Evolutionary conservation across 2,329 filamentous ascomycete genomes (phyloP), one percentile per base, ranked within the genome.

Genomic region (Knoxdaviesia proteae): DNA sequence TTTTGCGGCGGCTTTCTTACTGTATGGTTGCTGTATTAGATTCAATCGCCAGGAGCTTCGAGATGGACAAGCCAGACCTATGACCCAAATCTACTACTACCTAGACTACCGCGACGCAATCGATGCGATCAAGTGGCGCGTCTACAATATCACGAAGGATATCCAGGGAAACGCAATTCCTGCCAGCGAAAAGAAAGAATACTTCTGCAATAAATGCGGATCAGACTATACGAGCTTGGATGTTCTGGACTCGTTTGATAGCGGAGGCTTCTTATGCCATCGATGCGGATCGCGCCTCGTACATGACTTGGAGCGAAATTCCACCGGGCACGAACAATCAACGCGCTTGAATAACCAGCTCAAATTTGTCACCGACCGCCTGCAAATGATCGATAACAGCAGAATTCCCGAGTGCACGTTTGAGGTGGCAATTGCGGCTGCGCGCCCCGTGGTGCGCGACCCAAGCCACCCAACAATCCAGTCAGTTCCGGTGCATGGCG

Each of bases 101-200:
- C 88, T 98, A 56, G 87, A 94, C 57, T 92, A 92, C 54, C 84
- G 90, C 46, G 81, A 84, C 45, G 84, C 88, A 34, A 84, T 98
- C 54, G 90, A 98, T 61, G 84, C 84, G 40, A 92, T 94, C 61
- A 98, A 98, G 59, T 98, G 82, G 71, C 80, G 84, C 48, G 77
- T 94, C 42, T 87, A 88, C 55, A 80, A 79, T 44, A 75, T 96
- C 51, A 86, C 87, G 50, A 87, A 88, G 56, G 77, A 80, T 43
- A 84, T 96, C 46, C 87, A 94, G 60, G 77, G 79, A 10, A 78
- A 84, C 45, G 82, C 83, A 10, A 77, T 83, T 11, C 79, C 84
- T 0, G 80, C 79, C 7, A 73, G 74, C 44, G 88, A 96, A 59
- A 81, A 84, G 57, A 94, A 94, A 58, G 90, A 96, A 55, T 92